Conservation (phyloP, 345 rosid species). For the Corchorus olitorius region DNA sequence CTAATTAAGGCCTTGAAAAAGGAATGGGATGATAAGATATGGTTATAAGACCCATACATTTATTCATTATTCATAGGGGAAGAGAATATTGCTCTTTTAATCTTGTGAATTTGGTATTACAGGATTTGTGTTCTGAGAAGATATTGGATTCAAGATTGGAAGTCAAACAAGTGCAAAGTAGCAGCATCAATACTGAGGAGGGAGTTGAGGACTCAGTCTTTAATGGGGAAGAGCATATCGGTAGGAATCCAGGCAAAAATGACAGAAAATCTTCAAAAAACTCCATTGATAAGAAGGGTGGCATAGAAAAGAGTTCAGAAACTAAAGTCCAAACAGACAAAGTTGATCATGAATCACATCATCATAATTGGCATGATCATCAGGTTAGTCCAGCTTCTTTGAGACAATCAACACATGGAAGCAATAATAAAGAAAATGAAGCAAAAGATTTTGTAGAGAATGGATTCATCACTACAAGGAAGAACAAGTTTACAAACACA, state of each 20-base stretch:
- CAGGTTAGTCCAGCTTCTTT: slow-evolving; percentile 12
- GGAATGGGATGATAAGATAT: background rate
- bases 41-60: background rate
- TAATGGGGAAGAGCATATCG: slow-evolving; percentile 17
- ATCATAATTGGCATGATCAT: background rate
- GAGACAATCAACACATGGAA: slow-evolving; percentile 18
- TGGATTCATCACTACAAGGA: slow-evolving; percentile 61
- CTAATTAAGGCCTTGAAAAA: background rate
- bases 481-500: slow-evolving; percentile 29
- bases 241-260: slow-evolving; percentile 5
- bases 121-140: slow-evolving; percentile 22
- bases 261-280: slow-evolving; percentile 14
- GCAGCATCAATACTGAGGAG: slow-evolving; percentile 7
- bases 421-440: slow-evolving; percentile 37
- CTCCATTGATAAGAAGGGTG: background rate
- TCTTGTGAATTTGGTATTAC: slow-evolving; percentile 12
- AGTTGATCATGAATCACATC: slow-evolving; percentile 9
- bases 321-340: slow-evolving; percentile 16
- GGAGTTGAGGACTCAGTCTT: slow-evolving; percentile 17
- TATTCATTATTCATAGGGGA: too few species aligned
- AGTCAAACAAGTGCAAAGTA: slow-evolving; percentile 4
- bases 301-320: slow-evolving; percentile 11
- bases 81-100: background rate
- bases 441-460: slow-evolving; percentile 21
- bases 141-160: slow-evolving; percentile 18